Conservation (phyloP, 2,329 filamentous ascomycete genomes). For the Aspergillus alliaceus region DNA sequence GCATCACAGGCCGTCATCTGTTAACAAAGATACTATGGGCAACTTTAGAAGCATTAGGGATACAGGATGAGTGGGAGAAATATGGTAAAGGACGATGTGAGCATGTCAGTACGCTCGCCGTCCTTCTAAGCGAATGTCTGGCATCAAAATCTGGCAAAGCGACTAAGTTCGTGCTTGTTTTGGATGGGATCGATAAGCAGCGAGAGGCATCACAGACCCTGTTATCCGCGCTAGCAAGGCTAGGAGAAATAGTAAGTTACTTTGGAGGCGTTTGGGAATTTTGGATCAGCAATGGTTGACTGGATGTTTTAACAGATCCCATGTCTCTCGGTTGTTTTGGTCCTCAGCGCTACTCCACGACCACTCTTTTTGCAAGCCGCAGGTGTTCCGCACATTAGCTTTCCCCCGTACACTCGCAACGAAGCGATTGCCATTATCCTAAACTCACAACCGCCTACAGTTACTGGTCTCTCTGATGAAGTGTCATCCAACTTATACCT, state of each 20-base stretch:
- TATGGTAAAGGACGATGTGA: slow-evolving; percentile 67
- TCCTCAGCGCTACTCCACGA: slow-evolving; percentile 67
- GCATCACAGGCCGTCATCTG: slow-evolving; percentile 47
- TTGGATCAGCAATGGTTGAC: background rate
- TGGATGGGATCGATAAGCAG: slow-evolving; percentile 85
- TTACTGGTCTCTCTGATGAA: slow-evolving; percentile 30
- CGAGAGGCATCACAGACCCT: slow-evolving; percentile 77
- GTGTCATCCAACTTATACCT: slow-evolving; percentile 44
- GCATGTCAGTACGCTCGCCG: slow-evolving; percentile 72
- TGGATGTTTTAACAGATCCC: slow-evolving; percentile 64
- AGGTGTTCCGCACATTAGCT: slow-evolving; percentile 74
- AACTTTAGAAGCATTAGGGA: slow-evolving; percentile 36
- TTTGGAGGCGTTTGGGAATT: background rate
- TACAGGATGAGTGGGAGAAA: slow-evolving; percentile 43
- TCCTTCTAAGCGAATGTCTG: slow-evolving; percentile 60
- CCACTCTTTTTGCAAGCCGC: slow-evolving; percentile 68
- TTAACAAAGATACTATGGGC: slow-evolving; percentile 47
- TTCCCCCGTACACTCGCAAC: slow-evolving; percentile 77
- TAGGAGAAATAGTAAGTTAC: slow-evolving; percentile 72
- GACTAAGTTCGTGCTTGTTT: slow-evolving; percentile 72
- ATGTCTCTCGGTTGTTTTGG: slow-evolving; percentile 72
- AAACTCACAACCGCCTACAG: slow-evolving; percentile 47
- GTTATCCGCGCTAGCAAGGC: slow-evolving; percentile 73
- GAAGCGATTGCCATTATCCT: slow-evolving; percentile 78
- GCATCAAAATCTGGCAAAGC: slow-evolving; percentile 27